These are phyloP conservation scores for Bacidia rubella DNA, from an alignment of 495 filamentous ascomycete species.

Conservation along the genomic window DNA sequence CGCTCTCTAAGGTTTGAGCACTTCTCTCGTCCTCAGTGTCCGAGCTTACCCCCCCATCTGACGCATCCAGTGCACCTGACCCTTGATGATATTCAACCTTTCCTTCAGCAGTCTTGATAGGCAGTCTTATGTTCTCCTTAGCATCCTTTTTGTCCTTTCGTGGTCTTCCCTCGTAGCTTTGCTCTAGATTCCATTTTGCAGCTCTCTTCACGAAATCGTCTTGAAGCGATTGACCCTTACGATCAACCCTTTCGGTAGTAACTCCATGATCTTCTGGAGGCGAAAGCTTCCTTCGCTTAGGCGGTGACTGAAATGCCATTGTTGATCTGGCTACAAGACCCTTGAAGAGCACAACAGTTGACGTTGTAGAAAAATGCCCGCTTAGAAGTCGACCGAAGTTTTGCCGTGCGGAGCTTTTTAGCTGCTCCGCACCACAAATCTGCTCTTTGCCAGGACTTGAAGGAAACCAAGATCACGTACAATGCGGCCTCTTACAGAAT, in stretches of 20 bases:
- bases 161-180: constrained; percentile 72
- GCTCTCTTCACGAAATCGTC: constrained; percentile 30
- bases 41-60: constrained; percentile 39
- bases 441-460: neutral
- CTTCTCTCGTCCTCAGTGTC: constrained; percentile 25
- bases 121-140: constrained; percentile 60
- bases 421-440: neutral
- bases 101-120: constrained; percentile 69
- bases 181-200: constrained; percentile 72
- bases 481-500: constrained; percentile 65
- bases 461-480: too few relatives aligned
- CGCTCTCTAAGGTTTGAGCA: neutral
- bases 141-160: constrained; percentile 61
- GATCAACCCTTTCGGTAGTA: neutral
- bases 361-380: neutral
- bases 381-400: neutral
- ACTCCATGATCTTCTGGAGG: constrained; percentile 34
- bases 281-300: constrained; percentile 42
- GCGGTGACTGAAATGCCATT: constrained; percentile 36
- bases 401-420: neutral
- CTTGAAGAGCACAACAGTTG: neutral
- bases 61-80: constrained; percentile 30
- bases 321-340: constrained; percentile 12
- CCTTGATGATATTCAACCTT: constrained; percentile 47
- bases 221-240: neutral